A percentile compares a stretch with the other conserved stretches of the same genome.
Evolutionary conservation across 2,329 filamentous ascomycete species (phyloP).

Genomic region (Neopestalotiopsis clavispora): DNA sequence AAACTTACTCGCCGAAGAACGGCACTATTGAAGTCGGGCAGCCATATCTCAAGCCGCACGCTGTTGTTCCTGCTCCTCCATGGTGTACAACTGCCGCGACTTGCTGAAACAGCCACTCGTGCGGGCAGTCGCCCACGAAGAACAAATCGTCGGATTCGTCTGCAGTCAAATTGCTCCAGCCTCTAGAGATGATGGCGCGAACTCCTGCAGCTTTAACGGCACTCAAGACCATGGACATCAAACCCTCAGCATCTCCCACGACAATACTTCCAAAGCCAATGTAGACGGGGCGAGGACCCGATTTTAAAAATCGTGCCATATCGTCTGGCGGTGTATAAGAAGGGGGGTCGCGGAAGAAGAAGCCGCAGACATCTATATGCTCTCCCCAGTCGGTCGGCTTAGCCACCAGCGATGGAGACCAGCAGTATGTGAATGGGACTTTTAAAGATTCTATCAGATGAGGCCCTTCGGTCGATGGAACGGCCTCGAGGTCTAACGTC

Average conservation of each 20-base stretch:
- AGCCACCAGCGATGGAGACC: constrained; percentile 80
- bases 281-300: constrained; percentile 76
- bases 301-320: constrained; percentile 68
- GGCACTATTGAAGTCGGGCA: constrained; percentile 68
- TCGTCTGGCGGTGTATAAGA: constrained; percentile 70
- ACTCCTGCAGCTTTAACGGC: constrained; percentile 62
- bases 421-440: constrained; percentile 86
- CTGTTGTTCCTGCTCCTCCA: constrained; percentile 69
- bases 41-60: constrained; percentile 63
- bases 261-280: constrained; percentile 64
- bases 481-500: constrained; percentile 71
- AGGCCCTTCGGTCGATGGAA: constrained; percentile 80
- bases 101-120: constrained; percentile 68
- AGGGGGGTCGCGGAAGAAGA: constrained; percentile 74
- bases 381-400: constrained; percentile 78
- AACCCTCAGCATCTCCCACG: constrained; percentile 60
- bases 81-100: constrained; percentile 67
- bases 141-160: constrained; percentile 58
- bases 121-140: constrained; percentile 60
- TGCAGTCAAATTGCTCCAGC: constrained; percentile 66
- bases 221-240: constrained; percentile 64
- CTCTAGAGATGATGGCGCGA: constrained; percentile 65
- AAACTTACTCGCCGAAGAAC: constrained; percentile 62
- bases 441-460: constrained; percentile 73
- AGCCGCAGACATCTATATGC: constrained; percentile 72